phyloP scores from a whole-genome alignment of 768 basidiomycete genomes.

The Polyporus arcularius region DNA sequence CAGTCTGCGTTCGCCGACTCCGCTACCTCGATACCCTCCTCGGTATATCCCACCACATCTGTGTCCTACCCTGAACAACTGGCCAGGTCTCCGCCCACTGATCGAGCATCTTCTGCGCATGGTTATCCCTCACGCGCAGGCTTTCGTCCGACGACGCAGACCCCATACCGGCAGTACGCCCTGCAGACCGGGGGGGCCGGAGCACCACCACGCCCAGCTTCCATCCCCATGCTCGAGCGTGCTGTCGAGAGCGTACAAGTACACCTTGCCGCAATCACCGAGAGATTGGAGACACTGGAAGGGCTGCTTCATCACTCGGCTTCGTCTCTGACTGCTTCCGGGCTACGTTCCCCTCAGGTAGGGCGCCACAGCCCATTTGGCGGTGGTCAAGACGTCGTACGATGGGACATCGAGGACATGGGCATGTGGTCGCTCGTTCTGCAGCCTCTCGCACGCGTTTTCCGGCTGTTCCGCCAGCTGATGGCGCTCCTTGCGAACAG shows the following conservation, averaged over 20 bases:
- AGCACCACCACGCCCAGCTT: constrained; percentile 37
- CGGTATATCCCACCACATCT: constrained; percentile 34
- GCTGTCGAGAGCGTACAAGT: constrained; percentile 81
- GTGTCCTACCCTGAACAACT: constrained; percentile 19
- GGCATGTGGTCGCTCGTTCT: constrained; percentile 82
- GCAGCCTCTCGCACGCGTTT: constrained; percentile 57
- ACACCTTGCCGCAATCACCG: constrained; percentile 78
- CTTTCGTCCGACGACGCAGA: constrained; percentile 17
- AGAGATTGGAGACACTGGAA: constrained; percentile 67
- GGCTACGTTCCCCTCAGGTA: constrained; percentile 21
- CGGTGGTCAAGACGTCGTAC: constrained; percentile 10
- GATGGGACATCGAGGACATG: constrained; percentile 77
- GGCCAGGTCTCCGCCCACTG: constrained; percentile 19
- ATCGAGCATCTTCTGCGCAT: constrained; percentile 1
- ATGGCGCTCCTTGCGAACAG: constrained; percentile 59
- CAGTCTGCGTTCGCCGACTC: constrained; percentile 69
- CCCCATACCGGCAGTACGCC: constrained; percentile 23
- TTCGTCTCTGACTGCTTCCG: constrained; percentile 37
- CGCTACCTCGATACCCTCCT: constrained; percentile 40
- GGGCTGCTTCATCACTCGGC: constrained; percentile 23
- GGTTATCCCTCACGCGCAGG: constrained; percentile 8
- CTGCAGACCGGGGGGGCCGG: constrained; percentile 1
- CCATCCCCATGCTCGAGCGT: constrained; percentile 59
- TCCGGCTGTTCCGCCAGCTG: constrained; percentile 50
- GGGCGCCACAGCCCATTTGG: constrained; percentile 21